Conservation (phyloP, 1,284 basidiomycete genomes). For the Pulveroboletus sp. region DNA sequence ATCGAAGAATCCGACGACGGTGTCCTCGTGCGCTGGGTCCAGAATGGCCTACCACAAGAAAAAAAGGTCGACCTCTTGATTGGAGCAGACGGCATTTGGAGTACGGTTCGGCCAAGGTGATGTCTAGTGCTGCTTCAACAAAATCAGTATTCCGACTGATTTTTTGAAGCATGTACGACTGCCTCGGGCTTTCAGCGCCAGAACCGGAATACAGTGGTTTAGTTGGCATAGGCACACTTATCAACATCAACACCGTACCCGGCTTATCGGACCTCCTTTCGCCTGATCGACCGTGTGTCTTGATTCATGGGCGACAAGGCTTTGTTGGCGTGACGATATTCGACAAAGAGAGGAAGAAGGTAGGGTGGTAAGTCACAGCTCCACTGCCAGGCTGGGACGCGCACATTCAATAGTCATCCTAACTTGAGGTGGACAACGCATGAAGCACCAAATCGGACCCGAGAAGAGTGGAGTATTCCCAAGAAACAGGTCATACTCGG, state of each 20-base stretch:
- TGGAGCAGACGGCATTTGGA: slow-evolving; percentile 40
- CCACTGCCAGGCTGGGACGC: not conserved
- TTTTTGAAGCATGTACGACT: slow-evolving; percentile 27
- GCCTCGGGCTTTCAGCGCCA: slow-evolving; percentile 21
- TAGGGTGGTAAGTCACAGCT: slow-evolving; percentile 24
- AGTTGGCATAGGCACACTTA: slow-evolving; percentile 28
- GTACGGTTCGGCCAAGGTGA: slow-evolving; percentile 31
- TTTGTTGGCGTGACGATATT: slow-evolving; percentile 35
- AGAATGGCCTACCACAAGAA: slow-evolving; percentile 24
- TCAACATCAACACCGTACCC: slow-evolving; percentile 22
- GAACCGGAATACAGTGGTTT: slow-evolving; percentile 36
- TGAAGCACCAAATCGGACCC: slow-evolving; percentile 27
- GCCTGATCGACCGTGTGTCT: slow-evolving; percentile 27
- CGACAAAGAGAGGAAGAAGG: slow-evolving; percentile 28
- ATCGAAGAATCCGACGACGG: slow-evolving; percentile 29
- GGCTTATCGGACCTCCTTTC: slow-evolving; percentile 26
- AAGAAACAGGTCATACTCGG: slow-evolving; percentile 26
- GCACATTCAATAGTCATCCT: not conserved
- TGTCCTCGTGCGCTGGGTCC: slow-evolving; percentile 29
- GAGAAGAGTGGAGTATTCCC: slow-evolving; percentile 35
- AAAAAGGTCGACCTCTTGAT: slow-evolving; percentile 34
- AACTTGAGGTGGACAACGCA: slow-evolving; percentile 33
- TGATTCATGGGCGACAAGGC: slow-evolving; percentile 34
- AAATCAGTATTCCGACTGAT: slow-evolving; percentile 4
- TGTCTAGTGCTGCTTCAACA: not conserved